Percentiles rank a stretch among this genome's conserved stretches.
phyloP scores from a whole-genome alignment of 208 protist genomes.

The Trypanosoma congolense region DNA sequence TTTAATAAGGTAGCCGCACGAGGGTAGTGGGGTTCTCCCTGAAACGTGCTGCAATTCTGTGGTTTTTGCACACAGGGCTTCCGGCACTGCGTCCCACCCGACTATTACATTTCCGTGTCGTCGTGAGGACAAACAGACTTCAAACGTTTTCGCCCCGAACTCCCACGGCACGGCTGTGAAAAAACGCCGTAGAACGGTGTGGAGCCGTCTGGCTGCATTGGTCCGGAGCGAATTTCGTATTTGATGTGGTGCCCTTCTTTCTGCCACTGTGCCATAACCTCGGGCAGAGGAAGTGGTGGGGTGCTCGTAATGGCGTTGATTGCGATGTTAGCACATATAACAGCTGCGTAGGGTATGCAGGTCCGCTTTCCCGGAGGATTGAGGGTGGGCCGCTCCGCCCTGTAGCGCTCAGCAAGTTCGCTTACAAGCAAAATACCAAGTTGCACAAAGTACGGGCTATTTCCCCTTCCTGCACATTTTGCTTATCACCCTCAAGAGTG shows the following conservation, averaged over 20 bases:
- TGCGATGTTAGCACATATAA: constrained; percentile 51
- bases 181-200: constrained; percentile 42
- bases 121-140: constrained; percentile 37
- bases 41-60: constrained; percentile 1
- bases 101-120: constrained; percentile 61
- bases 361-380: constrained; percentile 24
- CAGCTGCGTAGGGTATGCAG: constrained; percentile 68
- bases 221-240: constrained; percentile 31
- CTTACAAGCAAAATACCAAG: constrained; percentile 76
- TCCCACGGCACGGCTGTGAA: constrained; percentile 43
- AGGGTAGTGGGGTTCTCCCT: constrained; percentile 32
- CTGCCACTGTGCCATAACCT: constrained; percentile 37
- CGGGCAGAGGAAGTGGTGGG: constrained; percentile 63
- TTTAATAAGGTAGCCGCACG: constrained; percentile 75
- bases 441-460: constrained; percentile 74
- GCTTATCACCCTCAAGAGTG: constrained; percentile 69
- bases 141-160: constrained; percentile 54
- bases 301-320: constrained; percentile 48
- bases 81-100: constrained; percentile 49
- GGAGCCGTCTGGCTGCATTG: constrained; percentile 9
- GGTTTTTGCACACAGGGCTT: constrained; percentile 1
- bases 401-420: constrained; percentile 71
- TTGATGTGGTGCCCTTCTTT: constrained; percentile 46
- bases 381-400: constrained; percentile 29
- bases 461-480: constrained; percentile 59